A percentile compares a stretch with the other conserved stretches of the same genome.
These are phyloP conservation scores for Colletotrichum musae DNA, from an alignment of 2,329 filamentous ascomycete species.

Conservation along the genomic window DNA sequence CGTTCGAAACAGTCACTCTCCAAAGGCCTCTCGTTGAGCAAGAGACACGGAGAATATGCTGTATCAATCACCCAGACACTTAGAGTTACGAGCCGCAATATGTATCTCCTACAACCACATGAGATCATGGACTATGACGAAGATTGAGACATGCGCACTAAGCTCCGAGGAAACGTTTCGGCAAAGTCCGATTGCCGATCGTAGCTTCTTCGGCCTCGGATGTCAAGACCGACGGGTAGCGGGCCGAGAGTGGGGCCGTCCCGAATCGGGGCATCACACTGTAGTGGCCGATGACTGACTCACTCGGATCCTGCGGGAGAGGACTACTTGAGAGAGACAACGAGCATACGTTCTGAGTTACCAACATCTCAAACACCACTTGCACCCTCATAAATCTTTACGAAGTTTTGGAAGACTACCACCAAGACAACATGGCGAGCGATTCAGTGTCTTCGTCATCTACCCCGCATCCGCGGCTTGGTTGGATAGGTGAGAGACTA, in stretches of 20 bases:
- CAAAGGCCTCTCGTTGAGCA: background rate
- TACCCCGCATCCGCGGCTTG: constrained; percentile 25
- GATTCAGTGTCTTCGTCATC: background rate
- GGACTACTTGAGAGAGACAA: too few relatives aligned
- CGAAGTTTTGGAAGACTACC: too few relatives aligned
- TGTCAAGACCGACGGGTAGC: constrained; percentile 5
- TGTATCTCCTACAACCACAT: too few relatives aligned
- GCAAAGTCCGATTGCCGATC: background rate
- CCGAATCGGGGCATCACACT: background rate
- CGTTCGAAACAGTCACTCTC: background rate
- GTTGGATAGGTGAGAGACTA: constrained; percentile 33
- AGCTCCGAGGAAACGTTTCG: too few relatives aligned
- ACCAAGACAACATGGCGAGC: background rate
- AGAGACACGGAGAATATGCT: background rate
- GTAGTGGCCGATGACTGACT: background rate
- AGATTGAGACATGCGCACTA: too few relatives aligned
- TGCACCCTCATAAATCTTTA: too few relatives aligned
- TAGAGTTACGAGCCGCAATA: too few relatives aligned
- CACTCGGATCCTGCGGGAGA: background rate
- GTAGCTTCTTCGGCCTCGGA: constrained; percentile 15
- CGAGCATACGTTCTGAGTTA: too few relatives aligned
- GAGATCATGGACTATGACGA: too few relatives aligned
- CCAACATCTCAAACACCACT: too few relatives aligned
- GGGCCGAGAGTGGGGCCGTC: constrained; percentile 4
- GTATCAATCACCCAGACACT: too few relatives aligned